A percentile compares a stretch with the other conserved stretches of the same genome.
Conservation (phyloP, 495 filamentous ascomycete species). For the Neurospora sp. region DNA sequence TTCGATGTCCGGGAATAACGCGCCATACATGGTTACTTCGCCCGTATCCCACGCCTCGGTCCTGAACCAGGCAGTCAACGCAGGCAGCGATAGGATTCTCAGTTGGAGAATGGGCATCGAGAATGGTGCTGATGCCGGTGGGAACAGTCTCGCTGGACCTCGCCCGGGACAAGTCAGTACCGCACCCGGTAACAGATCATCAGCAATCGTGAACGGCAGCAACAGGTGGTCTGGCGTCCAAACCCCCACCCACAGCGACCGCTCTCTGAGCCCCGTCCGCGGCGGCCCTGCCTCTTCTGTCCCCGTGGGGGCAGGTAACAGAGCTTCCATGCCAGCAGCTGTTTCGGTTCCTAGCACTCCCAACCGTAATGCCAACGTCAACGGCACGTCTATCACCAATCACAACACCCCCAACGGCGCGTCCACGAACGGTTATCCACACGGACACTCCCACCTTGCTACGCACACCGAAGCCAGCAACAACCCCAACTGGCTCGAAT, state of each 20-base stretch:
- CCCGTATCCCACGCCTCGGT: constrained; percentile 20
- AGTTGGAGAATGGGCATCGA: constrained; percentile 80
- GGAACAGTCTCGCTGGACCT: not conserved
- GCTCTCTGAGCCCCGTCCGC: constrained; percentile 42
- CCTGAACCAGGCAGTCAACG: constrained; percentile 29
- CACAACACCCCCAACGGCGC: not conserved
- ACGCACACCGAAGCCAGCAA: not conserved
- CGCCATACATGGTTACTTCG: constrained; percentile 2
- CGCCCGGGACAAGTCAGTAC: not conserved
- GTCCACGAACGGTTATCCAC: not conserved
- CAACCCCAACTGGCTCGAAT: not conserved
- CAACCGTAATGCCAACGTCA: not conserved
- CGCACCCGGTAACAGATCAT: constrained; percentile 14
- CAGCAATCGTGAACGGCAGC: constrained; percentile 16
- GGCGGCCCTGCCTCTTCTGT: constrained; percentile 22
- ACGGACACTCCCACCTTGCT: not conserved
- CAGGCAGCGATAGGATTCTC: constrained; percentile 72
- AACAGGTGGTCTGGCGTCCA: not conserved
- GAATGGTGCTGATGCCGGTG: constrained; percentile 15
- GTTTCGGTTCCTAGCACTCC: not conserved
- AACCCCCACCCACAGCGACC: constrained; percentile 32
- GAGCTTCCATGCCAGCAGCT: constrained; percentile 6
- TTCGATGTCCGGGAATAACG: constrained; percentile 29
- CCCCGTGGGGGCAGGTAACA: constrained; percentile 21
- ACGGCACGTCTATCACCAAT: not conserved